Percentiles rank a stretch among this genome's conserved stretches.
phyloP scores from a whole-genome alignment of 2,329 filamentous ascomycete genomes.

The Tolypocladium album region DNA sequence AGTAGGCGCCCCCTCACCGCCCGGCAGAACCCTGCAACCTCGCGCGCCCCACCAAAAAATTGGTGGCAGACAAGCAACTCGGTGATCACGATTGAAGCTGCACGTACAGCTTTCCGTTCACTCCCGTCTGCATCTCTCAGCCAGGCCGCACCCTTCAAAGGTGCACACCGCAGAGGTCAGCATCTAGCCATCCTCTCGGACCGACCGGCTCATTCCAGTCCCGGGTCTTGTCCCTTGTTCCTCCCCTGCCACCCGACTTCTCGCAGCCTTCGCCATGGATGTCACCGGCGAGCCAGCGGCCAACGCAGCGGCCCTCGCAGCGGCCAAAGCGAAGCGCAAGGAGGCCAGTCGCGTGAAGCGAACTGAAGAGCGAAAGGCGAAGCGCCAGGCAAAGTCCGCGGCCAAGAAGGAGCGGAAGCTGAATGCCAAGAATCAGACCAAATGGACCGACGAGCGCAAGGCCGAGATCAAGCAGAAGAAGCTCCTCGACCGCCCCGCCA shows the following conservation, averaged over 20 bases:
- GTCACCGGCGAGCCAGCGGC: too few species aligned
- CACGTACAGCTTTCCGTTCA: too few species aligned
- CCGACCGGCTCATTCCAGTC: neutral
- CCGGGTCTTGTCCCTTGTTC: neutral
- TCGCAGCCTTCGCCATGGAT: neutral
- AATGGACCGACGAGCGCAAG: conserved; percentile 22
- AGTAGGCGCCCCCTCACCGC: neutral
- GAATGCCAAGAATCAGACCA: conserved; percentile 17
- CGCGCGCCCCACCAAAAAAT: neutral
- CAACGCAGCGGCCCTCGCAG: neutral
- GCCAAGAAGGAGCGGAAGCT: conserved; percentile 22
- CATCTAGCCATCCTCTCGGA: neutral
- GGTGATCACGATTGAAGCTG: neutral
- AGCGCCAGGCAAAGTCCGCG: conserved; percentile 23
- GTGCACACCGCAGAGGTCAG: neutral
- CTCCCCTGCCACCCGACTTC: neutral
- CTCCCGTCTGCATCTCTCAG: neutral
- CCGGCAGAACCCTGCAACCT: neutral
- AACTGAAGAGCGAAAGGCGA: conserved; percentile 21
- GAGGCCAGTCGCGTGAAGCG: conserved; percentile 2
- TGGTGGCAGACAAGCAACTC: neutral
- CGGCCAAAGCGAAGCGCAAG: neutral
- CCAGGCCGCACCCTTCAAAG: neutral
- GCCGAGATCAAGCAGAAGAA: conserved; percentile 20
- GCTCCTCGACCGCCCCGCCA: conserved; percentile 14